Conservation (phyloP, 1,139 yeast species). For the Yamadazyma sp. region DNA sequence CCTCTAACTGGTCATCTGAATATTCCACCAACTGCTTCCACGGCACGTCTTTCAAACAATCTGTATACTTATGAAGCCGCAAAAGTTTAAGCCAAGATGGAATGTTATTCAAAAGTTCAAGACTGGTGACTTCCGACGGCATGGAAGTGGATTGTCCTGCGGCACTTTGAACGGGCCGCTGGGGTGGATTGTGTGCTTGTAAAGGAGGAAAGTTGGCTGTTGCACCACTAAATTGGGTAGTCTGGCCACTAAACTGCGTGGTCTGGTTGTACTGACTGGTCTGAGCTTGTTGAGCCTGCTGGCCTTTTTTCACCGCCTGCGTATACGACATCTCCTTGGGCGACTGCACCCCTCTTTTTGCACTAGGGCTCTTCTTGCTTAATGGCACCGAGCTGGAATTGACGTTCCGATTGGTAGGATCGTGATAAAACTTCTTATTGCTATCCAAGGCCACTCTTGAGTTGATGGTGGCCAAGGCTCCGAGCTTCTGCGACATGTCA, state of each 20-base stretch:
- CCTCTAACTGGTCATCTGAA: constrained; percentile 67
- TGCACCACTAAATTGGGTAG: neutral
- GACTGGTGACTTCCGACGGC: constrained; percentile 65
- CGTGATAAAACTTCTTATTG: constrained; percentile 37
- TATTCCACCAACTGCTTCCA: constrained; percentile 81
- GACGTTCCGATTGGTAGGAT: constrained; percentile 34
- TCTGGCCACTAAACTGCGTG: too few species aligned
- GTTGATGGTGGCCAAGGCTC: constrained; percentile 64
- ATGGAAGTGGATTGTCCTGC: constrained; percentile 38
- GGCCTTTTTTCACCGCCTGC: neutral
- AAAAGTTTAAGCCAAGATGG: constrained; percentile 92
- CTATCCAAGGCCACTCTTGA: constrained; percentile 61
- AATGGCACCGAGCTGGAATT: constrained; percentile 43
- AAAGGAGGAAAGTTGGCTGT: neutral
- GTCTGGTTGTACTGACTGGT: constrained; percentile 22
- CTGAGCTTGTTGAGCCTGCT: constrained; percentile 15
- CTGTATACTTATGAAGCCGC: constrained; percentile 91
- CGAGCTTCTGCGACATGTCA: constrained; percentile 52
- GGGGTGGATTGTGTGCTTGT: neutral
- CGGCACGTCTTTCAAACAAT: constrained; percentile 66
- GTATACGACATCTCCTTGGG: constrained; percentile 1
- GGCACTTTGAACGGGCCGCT: neutral
- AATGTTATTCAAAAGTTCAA: constrained; percentile 67
- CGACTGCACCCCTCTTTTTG: constrained; percentile 8
- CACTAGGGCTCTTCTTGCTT: constrained; percentile 18